Evolutionary conservation across 768 basidiomycete species (phyloP), one percentile per base, ranked within the genome.

Genomic region (Leccinum longicurvipes): DNA sequence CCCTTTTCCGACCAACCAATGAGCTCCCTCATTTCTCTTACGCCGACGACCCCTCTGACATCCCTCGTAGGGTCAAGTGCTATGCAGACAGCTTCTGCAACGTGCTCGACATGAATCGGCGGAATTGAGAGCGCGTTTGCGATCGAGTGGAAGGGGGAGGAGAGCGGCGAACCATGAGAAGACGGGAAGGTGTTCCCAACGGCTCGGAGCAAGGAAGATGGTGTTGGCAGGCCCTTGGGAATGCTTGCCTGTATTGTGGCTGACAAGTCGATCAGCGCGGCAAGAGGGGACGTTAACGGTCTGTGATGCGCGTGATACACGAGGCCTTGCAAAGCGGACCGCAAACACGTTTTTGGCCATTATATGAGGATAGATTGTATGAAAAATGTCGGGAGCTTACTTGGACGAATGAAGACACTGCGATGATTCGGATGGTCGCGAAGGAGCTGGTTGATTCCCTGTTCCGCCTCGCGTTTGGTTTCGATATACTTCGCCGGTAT

Each of bases 231-330:
- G 48, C 74, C 72, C 46, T 62, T 68, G 54, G 90, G 83, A 41
- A 81, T 66, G 53, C 79, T 82, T 17, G 78, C 74, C 66, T 93
- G 91, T 24, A 93, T 53, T 7, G 80, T 77, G 10, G 92, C 82
- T 23, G 93, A 90, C 8, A 95, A 73, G 67, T 93, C 91, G 41
- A 97, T 79, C 53, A 93, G 67, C 7, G 87, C 86, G 1, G 96
- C 94, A 51, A 90, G 79, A 50, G 92, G 88, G 41, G 92, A 88
- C 10, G 89, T 88, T 47, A 95, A 66, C n/a, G 97, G 97, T 42
- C 94, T 86, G 61, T 87, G 78, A 72, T 97, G 93, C 9, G 96
- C 89, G 68, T 98, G 96, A 73, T 98, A 98, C 63, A 99, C 93
- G 51, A 99, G 77, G 60, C 95, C 97, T 93, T 69, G 50, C 32